Conservation (phyloP, 225 moss, liverwort and hornwort species). For the Polytrichum commune region DNA sequence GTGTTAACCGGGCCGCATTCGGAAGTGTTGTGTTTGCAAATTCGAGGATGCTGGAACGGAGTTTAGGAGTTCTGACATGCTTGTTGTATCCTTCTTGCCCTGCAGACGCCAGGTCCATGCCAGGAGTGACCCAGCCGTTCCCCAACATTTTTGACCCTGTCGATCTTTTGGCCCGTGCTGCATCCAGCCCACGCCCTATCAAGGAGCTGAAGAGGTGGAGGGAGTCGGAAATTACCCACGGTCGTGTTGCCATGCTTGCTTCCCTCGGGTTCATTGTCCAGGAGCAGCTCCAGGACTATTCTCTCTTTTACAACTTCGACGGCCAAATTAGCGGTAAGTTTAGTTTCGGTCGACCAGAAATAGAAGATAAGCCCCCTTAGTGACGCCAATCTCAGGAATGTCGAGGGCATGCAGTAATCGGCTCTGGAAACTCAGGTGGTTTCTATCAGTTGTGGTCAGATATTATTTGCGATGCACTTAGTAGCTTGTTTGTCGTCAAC, state of each 20-base stretch:
- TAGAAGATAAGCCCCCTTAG: too few species aligned
- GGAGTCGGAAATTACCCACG: slow-evolving; percentile 65
- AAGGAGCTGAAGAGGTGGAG: slow-evolving; percentile 75
- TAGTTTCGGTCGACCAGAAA: not conserved
- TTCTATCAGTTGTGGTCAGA: too few species aligned
- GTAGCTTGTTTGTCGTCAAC: too few species aligned
- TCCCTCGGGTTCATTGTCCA: slow-evolving; percentile 56
- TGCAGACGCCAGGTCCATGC: slow-evolving; percentile 47
- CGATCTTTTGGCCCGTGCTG: slow-evolving; percentile 52
- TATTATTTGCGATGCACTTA: too few species aligned
- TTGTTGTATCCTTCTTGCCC: too few species aligned
- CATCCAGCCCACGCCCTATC: slow-evolving; percentile 63
- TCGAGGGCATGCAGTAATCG: too few species aligned
- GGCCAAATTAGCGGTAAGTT: slow-evolving; percentile 43
- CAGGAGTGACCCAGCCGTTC: slow-evolving; percentile 54
- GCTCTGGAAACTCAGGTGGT: too few species aligned
- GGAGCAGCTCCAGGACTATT: slow-evolving; percentile 66
- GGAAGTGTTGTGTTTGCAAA: not conserved
- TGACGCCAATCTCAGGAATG: too few species aligned
- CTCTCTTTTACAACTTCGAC: slow-evolving; percentile 49
- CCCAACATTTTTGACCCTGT: slow-evolving; percentile 70
- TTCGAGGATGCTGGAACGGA: too few species aligned
- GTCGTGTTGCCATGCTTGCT: slow-evolving; percentile 78
- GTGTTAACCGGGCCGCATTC: too few species aligned
- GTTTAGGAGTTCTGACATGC: not conserved